Base-by-base conservation (phyloP, 2,329 filamentous ascomycete genomes). In the Penicillium sp. region DNA sequence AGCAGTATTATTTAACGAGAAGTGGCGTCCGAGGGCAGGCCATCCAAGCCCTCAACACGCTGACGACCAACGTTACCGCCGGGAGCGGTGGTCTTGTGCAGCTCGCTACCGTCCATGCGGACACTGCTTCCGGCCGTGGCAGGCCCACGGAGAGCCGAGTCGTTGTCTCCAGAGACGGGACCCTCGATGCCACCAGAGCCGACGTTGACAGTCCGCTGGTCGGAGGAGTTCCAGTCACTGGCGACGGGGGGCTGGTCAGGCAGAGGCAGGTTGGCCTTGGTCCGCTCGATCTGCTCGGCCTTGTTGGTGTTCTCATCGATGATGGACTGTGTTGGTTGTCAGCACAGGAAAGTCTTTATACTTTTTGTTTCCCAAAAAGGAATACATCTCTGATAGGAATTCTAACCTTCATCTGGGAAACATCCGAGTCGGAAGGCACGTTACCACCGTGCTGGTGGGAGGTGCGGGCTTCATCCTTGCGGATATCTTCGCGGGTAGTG, bases 181-280 rank as follows among this genome's bases (percentile, higher is more conserved):
- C 73, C 77, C 56, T 78, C 66, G 1, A 76, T 58, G 46, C 76
- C 69, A 18, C 85, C 84, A 33, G 82, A 80, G 54, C 85, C 85
- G 41, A 87, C 81, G 63, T 88, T 85, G 63, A 87, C 82, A 47
- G 73, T 87, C 53, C 79, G 73, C 29, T 76, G 76, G 60, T 91
- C 86, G 43, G 79, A 75, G 0, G 84, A 88, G 66, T 90, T 83
- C 78, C 83, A 90, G 75, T 93, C 87, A 4, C 85, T 86, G n/a
- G 81, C 72, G n/a, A 71, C 73, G 1, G 86, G 86, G 24, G 88
- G 88, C 56, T 90, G 77, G 2, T 91, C 86, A 13, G 88, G 88
- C 43, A 90, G 80, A 44, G 86, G 86, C 29, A 94, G 82, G 70
- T 89, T 88, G 67, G 82, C 72, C 71, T 84, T 77, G 62, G 77